These are phyloP conservation scores for Neurospora sp. DNA, from an alignment of 495 filamentous ascomycete genomes.

Conservation along the genomic window DNA sequence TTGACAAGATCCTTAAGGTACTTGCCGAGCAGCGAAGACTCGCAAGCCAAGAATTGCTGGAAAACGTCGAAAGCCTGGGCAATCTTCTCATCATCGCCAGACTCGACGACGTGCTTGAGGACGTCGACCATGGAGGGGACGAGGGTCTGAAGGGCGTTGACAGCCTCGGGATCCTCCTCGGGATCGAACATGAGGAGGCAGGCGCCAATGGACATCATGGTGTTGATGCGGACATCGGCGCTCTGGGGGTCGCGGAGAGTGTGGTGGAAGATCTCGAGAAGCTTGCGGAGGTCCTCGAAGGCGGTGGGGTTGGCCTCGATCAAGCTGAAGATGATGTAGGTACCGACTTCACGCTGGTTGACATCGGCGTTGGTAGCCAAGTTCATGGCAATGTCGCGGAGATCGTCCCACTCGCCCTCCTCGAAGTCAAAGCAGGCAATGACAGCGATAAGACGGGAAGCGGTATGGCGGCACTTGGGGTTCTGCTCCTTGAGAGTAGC, in stretches of 20 bases:
- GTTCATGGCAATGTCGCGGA: constrained; percentile 63
- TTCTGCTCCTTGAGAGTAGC: constrained; percentile 68
- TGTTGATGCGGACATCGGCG: constrained; percentile 86
- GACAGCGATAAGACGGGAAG: constrained; percentile 76
- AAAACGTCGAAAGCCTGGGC: constrained; percentile 94
- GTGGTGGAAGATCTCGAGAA: constrained; percentile 74
- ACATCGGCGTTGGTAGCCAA: constrained; percentile 62
- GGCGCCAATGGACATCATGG: constrained; percentile 83
- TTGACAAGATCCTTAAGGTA: constrained; percentile 86
- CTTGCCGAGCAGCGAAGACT: constrained; percentile 67
- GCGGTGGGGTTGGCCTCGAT: constrained; percentile 74
- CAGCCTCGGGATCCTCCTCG: constrained; percentile 64
- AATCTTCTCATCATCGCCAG: constrained; percentile 71
- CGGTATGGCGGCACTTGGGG: constrained; percentile 68
- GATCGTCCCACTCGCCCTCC: constrained; percentile 76
- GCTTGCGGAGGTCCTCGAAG: constrained; percentile 65
- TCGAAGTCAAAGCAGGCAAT: constrained; percentile 80
- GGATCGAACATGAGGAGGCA: constrained; percentile 79
- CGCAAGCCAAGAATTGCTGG: constrained; percentile 87
- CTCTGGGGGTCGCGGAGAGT: constrained; percentile 89
- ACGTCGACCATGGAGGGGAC: constrained; percentile 85
- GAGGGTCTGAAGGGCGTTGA: constrained; percentile 63
- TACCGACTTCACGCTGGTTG: constrained; percentile 75
- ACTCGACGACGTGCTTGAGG: constrained; percentile 69
- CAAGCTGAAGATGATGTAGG: constrained; percentile 86